These are phyloP conservation scores for Withania somnifera DNA, from an alignment of 305 asterid species.

Conservation along the genomic window DNA sequence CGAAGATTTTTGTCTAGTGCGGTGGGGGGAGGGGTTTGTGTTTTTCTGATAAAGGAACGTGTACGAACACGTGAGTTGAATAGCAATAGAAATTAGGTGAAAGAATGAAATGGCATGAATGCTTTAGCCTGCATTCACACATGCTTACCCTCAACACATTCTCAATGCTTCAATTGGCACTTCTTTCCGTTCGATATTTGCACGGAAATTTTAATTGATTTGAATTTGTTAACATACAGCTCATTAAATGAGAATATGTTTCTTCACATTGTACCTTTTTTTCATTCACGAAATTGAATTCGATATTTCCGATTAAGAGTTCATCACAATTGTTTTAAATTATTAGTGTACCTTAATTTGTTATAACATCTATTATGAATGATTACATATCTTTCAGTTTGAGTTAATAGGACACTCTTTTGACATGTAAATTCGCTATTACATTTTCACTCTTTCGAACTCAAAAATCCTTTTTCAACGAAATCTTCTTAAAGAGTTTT, in stretches of 20 bases:
- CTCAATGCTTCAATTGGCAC: not conserved
- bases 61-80: slow-evolving; percentile 41
- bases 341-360: not conserved
- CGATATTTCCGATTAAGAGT: not conserved
- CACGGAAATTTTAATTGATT: too few species aligned
- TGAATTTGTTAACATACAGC: too few species aligned
- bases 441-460: too few species aligned
- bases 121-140: not conserved
- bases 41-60: slow-evolving; percentile 27
- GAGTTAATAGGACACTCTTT: too few species aligned
- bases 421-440: too few species aligned
- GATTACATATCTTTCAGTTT: too few species aligned
- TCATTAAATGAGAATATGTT: not conserved
- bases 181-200: not conserved
- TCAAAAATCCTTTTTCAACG: too few species aligned
- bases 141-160: not conserved
- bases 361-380: not conserved
- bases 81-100: slow-evolving; percentile 43
- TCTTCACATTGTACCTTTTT: not conserved
- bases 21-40: not conserved
- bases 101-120: slow-evolving; percentile 50
- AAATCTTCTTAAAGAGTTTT: too few species aligned
- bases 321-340: too few species aligned
- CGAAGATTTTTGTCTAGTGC: not conserved
- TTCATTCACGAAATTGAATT: too few species aligned